Evolutionary conservation across 768 basidiomycete genomes (phyloP).

Genomic region (Auricularia auricula-judae): DNA sequence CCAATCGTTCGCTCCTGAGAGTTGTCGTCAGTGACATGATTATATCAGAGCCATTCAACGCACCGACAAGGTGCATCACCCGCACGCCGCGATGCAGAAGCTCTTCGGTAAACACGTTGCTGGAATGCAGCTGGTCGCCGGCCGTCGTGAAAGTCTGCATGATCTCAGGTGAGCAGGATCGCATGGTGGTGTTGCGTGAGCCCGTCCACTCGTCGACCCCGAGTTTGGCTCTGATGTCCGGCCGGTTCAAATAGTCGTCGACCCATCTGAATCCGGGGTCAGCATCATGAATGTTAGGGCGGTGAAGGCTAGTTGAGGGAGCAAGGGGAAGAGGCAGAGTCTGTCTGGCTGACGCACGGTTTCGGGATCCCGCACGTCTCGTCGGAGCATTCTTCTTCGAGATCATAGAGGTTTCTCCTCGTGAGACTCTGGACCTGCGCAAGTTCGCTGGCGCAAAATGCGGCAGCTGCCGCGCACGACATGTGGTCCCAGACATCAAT

Average conservation of each 20-base stretch:
- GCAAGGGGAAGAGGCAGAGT: too few relatives aligned
- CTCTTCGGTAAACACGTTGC: neutral
- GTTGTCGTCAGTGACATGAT: too few relatives aligned
- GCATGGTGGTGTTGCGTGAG: neutral
- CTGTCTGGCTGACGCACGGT: neutral
- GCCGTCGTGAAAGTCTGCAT: neutral
- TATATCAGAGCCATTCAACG: too few relatives aligned
- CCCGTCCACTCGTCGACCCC: neutral
- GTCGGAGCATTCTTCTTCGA: neutral
- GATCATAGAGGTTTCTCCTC: neutral
- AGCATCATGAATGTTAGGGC: neutral
- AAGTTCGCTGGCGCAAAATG: conserved; percentile 23
- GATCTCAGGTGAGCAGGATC: neutral
- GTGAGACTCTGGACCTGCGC: neutral
- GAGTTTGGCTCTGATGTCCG: neutral
- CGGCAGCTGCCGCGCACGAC: conserved; percentile 28
- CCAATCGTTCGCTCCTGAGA: conserved; percentile 11
- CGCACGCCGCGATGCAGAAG: neutral
- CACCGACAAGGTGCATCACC: neutral
- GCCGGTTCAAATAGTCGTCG: conserved; percentile 1
- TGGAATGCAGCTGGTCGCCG: neutral
- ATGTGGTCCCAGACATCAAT: conserved; percentile 32
- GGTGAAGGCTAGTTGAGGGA: neutral
- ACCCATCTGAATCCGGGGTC: neutral
- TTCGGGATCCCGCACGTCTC: neutral